Base-by-base conservation (phyloP, 148 eudicot species). In the Nyssa sinensis region DNA sequence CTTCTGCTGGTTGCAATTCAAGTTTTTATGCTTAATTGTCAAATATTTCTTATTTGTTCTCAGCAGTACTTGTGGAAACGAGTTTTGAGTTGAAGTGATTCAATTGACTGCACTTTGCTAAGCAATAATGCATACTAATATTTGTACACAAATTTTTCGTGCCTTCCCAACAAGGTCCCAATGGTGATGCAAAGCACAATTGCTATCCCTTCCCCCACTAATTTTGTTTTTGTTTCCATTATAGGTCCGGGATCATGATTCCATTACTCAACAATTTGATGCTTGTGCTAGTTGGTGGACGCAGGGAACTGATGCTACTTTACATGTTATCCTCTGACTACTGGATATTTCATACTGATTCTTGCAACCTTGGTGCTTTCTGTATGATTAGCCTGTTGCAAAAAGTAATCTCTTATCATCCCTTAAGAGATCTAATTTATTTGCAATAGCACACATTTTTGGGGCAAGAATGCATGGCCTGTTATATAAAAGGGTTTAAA, bases 201-300 rank as follows among this genome's bases (percentile, higher is more conserved):
- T n/a, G 4, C 61, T 30, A 7, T 53, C 39, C 25, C 13, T 27
- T 53, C 33, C 24, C 30, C 39, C 4, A 25, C 62, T 72, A 72
- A 73, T 29, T 1, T 24, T 66, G 25, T 24, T 41, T 76, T 66
- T 29, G 67, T 75, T 41, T 23, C 64, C 13, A 39, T 53, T 64
- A 44, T 80, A 88, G 92, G 88, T 66, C 66, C 64, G 63, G 41
- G 64, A 82, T 69, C 69, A 67, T 51, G 81, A 82, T 82, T 69
- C 75, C 69, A 84, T 95, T 62, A 71, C 86, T 77, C 89, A 90
- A 77, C 94, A 89, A 69, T 92, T 95, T 88, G 99, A 95, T 83
- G 97, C 87, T 63, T 92, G 96, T 84, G 99, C 97, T 74, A 95
- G 97, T 86, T 95, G 99, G 99, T 95, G 99, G 98, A 95, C 99